Percentiles rank a stretch among this genome's conserved stretches.
Conservation (phyloP, 2,329 filamentous ascomycete species). For the Curvularia sp. region DNA sequence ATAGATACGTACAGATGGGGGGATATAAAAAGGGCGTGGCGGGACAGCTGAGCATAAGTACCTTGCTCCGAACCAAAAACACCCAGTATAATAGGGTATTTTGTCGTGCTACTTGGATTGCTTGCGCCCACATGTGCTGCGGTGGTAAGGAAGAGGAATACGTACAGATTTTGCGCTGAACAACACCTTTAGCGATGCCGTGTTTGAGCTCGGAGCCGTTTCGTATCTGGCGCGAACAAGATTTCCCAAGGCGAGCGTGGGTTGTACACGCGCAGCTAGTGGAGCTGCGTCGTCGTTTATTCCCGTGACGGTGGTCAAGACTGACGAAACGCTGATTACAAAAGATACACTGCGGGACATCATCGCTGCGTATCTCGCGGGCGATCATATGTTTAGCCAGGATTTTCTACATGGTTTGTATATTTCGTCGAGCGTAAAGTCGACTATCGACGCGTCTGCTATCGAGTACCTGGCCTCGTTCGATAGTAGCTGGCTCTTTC, state of each 20-base stretch:
- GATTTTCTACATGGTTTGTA: conserved; percentile 50
- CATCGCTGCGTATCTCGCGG: conserved; percentile 41
- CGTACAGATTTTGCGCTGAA: conserved; percentile 28
- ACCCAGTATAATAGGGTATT: too few species aligned
- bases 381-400: conserved; percentile 50
- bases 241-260: conserved; percentile 37
- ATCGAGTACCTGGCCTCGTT: conserved; percentile 26
- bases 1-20: too few species aligned
- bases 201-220: conserved; percentile 49
- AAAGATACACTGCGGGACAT: conserved; percentile 37
- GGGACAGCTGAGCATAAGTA: too few species aligned
- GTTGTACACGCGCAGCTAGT: conserved; percentile 9
- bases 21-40: too few species aligned
- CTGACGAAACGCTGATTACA: conserved; percentile 40
- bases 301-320: conserved; percentile 43
- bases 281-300: conserved; percentile 9
- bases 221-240: conserved; percentile 50
- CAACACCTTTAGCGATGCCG: conserved; percentile 39
- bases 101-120: conserved; percentile 16
- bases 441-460: conserved; percentile 32
- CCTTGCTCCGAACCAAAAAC: too few species aligned
- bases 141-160: conserved; percentile 26
- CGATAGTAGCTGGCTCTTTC: conserved; percentile 28
- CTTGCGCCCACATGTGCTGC: conserved; percentile 20
- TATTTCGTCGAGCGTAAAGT: conserved; percentile 32